Evolutionary conservation across 1,284 basidiomycete species (phyloP).

Genomic region (Pseudozyma sp.): DNA sequence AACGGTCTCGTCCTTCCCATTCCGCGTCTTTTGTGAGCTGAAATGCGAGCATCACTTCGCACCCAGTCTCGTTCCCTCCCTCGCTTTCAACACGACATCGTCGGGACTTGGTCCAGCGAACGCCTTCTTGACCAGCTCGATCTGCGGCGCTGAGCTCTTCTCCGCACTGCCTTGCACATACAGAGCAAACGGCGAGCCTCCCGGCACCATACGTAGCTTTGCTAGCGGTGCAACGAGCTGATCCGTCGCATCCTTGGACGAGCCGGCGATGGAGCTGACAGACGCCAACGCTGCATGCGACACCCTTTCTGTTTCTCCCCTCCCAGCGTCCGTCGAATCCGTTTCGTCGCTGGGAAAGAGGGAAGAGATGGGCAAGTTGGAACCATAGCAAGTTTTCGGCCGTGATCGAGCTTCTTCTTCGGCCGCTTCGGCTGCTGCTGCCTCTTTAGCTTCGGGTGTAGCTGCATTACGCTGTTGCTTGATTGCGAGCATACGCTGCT

Average conservation of each 20-base stretch:
- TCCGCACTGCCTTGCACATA: constrained; percentile 23
- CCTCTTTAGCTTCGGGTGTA: constrained; percentile 34
- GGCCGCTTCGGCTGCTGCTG: constrained; percentile 34
- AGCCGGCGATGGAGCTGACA: constrained; percentile 28
- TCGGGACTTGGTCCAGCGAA: constrained; percentile 89
- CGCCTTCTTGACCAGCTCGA: constrained; percentile 63
- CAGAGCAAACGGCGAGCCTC: constrained; percentile 48
- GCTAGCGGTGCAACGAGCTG: constrained; percentile 27
- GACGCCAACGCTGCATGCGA: constrained; percentile 10
- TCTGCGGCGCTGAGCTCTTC: constrained; percentile 7
- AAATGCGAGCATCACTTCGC: constrained; percentile 16
- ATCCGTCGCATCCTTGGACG: constrained; percentile 18
- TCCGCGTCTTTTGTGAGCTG: neutral
- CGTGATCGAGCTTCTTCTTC: constrained; percentile 33
- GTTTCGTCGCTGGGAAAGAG: constrained; percentile 49
- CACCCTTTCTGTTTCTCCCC: neutral
- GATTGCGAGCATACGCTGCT: constrained; percentile 71
- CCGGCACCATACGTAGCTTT: constrained; percentile 27
- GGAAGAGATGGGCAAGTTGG: constrained; percentile 36
- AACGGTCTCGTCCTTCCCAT: neutral
- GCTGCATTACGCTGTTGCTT: constrained; percentile 37
- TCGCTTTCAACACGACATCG: constrained; percentile 81
- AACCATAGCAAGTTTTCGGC: constrained; percentile 44
- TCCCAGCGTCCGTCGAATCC: neutral
- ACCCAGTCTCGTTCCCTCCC: constrained; percentile 75